Evolutionary conservation across 2,329 filamentous ascomycete species (phyloP), one percentile per base, ranked within the genome.

Genomic region (Decorospora gaudefroyi): DNA sequence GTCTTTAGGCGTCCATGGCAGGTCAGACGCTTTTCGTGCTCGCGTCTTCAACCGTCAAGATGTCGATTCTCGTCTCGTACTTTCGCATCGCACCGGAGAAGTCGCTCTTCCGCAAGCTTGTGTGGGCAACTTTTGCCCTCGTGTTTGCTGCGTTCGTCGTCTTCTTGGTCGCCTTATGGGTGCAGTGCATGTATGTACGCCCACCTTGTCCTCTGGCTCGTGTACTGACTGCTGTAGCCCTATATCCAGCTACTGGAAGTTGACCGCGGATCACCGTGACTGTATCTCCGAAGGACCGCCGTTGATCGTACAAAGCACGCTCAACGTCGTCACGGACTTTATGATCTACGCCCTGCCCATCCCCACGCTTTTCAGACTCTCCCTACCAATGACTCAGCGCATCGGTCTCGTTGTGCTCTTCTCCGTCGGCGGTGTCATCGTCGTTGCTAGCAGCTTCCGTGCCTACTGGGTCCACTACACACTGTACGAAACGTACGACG

Each of bases 391-490:
- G 40, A 62, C 57, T 18, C 72, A 76, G 40, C 72, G 74, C 15
- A 60, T 76, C 19, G 73, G 72, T 12, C 69, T 74, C 10, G 64
- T 69, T 21, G 33, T 74, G n/a, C 66, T 76, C 12, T 70, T 76
- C 21, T 67, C 70, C 2, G 61, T 76, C 7, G 74, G 74, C 21
- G 69, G 73, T 32, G 57, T 76, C 28, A 75, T 76, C 33, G 73
- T 74, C n/a, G 65, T 76, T 29, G 74, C 74, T 2, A 74, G 74
- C 15, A 64, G 69, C 29, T 65, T 76, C 55, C 68, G 75, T 6
- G 76, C 74, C 8, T 76, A 75, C 64, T 76, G 65, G 66, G 71
- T 76, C 25, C 75, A 73, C 60, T 72, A 73, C 47, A 69, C 69
- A 2, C 60, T 78, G 19, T 71, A 72, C 38, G 51, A 62, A 13